Evolutionary conservation across 1,284 basidiomycete genomes (phyloP).

Genomic region (Trichosporon ovoides): DNA sequence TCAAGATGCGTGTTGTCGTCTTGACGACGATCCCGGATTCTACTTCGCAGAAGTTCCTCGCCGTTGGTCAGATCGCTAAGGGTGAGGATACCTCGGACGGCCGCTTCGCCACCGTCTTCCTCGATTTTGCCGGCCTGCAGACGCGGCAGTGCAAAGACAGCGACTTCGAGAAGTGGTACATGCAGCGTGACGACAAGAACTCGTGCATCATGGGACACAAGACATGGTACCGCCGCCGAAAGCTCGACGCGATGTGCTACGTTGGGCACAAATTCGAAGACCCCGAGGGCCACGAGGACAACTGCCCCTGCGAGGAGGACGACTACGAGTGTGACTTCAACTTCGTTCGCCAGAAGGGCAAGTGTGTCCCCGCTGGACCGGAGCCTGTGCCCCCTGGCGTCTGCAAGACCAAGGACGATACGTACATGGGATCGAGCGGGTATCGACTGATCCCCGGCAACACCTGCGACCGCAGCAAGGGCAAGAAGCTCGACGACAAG

Average conservation of each 20-base stretch:
- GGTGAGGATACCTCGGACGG: conserved; percentile 57
- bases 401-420: conserved; percentile 61
- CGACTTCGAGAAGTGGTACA: conserved; percentile 90
- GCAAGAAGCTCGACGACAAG: conserved; percentile 62
- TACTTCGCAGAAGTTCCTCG: conserved; percentile 81
- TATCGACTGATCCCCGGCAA: conserved; percentile 91
- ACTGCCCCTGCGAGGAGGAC: conserved; percentile 74
- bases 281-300: conserved; percentile 73
- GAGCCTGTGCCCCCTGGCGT: conserved; percentile 76
- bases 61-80: conserved; percentile 70
- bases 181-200: conserved; percentile 57
- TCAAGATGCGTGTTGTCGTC: conserved; percentile 66
- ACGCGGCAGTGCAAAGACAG: conserved; percentile 63
- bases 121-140: conserved; percentile 75
- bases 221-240: conserved; percentile 92
- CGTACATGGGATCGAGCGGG: conserved; percentile 82
- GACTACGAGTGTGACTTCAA: conserved; percentile 73
- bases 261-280: conserved; percentile 88
- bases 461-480: conserved; percentile 60
- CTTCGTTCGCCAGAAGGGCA: conserved; percentile 56
- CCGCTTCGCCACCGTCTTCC: conserved; percentile 66
- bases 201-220: conserved; percentile 95
- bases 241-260: conserved; percentile 77
- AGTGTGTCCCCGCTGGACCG: conserved; percentile 75
- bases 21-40: conserved; percentile 84